Base-by-base conservation (phyloP, 2,329 filamentous ascomycete species). In the Claviceps fusiformis region DNA sequence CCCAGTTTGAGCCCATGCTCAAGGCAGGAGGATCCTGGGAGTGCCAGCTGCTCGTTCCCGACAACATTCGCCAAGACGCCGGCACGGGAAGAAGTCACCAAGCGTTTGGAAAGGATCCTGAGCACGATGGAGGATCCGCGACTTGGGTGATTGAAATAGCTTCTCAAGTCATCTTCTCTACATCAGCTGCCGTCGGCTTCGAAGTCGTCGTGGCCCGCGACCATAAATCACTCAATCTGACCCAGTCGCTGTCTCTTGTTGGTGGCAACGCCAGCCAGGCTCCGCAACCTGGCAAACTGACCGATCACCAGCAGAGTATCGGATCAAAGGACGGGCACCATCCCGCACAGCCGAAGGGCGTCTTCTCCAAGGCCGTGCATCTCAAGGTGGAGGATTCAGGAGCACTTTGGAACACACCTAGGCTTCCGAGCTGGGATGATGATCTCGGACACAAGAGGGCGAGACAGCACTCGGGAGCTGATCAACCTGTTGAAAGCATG, bases 1-100 rank as follows among this genome's bases (percentile, higher is more conserved):
- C 93, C 17, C 87, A 95, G 63, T 98, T 93, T 65, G 93, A 98
- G 71, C 92, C 93, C 50, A 92, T 95, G 75, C 79, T 98, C 66
- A 97, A 97, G 75, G 91, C 93, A 9, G 93, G 91, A 35, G 91
- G 89, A 7, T 83, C 79, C 49, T 98, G 91, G 87, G 81, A 83
- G 62, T 87, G 89, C 56, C 82, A 84, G 64, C 78, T 98, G 59
- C 76, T 82, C 5, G 84, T 98, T 0, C 92, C 92, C 0, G 85
- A 92, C 54, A 75, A 85, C 59, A 85, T 93, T 57, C 79, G 88
- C 50, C 80, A 85, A 65, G 79, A 73, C 19, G 85, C 85, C 54
- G 75, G 75, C 52, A 70, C 69, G 41, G 72, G 75, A 44, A 62
- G 68, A 44, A 62, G 68, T 52, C 65, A 70, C 56, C 72, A 73